A percentile compares a stretch with the other conserved stretches of the same genome.
phyloP scores from a whole-genome alignment of 2,329 filamentous ascomycete genomes.

The Aspergillus eucalypticola region DNA sequence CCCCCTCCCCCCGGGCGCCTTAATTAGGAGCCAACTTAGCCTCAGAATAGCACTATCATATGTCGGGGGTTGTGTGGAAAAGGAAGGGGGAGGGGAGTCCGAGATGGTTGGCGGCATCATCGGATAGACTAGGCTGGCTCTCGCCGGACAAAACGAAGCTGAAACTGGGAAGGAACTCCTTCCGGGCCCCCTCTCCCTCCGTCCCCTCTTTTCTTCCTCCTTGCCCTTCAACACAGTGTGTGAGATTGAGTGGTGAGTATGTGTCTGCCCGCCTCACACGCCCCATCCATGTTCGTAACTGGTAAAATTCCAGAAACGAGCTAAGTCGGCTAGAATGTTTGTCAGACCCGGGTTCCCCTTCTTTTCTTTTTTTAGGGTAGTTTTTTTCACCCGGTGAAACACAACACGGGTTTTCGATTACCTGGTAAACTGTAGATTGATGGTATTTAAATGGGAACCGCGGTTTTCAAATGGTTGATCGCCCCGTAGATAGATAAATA shows the following conservation, averaged over 20 bases:
- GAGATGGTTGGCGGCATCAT: neutral
- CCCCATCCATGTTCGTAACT: conserved; percentile 12
- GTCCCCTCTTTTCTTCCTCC: neutral
- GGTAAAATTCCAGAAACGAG: conserved; percentile 23
- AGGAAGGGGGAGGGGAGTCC: neutral
- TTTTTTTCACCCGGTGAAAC: neutral
- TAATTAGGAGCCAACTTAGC: neutral
- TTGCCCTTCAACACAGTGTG: no score
- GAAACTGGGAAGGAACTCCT: conserved; percentile 14
- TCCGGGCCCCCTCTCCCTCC: neutral
- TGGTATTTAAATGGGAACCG: neutral
- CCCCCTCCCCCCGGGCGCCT: neutral
- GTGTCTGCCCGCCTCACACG: no score
- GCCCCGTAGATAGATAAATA: neutral
- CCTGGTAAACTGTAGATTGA: no score
- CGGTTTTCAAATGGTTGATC: neutral
- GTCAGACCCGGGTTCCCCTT: neutral
- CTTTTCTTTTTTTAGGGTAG: conserved; percentile 11
- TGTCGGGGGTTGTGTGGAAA: neutral
- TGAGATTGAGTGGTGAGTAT: no score
- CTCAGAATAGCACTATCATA: neutral
- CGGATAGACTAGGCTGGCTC: conserved; percentile 1
- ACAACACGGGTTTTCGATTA: neutral
- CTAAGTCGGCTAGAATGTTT: conserved; percentile 13
- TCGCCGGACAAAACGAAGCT: conserved; percentile 18